A percentile compares a stretch with the other conserved stretches of the same genome.
phyloP scores from a whole-genome alignment of 2,329 filamentous ascomycete genomes.

The Aspergillus spinulosporus region DNA sequence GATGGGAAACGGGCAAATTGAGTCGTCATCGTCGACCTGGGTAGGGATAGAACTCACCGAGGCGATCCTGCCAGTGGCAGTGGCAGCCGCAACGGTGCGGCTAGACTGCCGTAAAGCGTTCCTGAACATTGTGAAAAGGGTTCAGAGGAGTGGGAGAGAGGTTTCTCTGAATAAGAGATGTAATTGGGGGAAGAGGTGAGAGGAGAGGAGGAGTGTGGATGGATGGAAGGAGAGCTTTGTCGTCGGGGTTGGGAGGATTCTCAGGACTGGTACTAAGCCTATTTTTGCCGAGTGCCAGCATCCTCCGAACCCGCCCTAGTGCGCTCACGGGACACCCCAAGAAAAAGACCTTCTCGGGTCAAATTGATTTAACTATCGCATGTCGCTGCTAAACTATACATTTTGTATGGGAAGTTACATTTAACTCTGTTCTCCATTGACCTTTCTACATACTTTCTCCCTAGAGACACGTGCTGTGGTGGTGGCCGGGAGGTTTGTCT shows the following conservation, averaged over 20 bases:
- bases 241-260: conserved; percentile 42
- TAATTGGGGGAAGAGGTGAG: conserved; percentile 43
- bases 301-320: conserved; percentile 44
- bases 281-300: conserved; percentile 39
- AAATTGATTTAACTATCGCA: neutral
- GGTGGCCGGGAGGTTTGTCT: conserved; percentile 16
- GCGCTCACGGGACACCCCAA: conserved; percentile 28
- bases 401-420: conserved; percentile 1
- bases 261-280: conserved; percentile 43
- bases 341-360: conserved; percentile 5
- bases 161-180: conserved; percentile 44
- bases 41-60: conserved; percentile 74
- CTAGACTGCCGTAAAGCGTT: conserved; percentile 96
- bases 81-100: conserved; percentile 90
- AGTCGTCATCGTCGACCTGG: conserved; percentile 37
- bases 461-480: neutral
- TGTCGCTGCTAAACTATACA: neutral
- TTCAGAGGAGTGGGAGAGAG: conserved; percentile 46
- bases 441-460: neutral
- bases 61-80: conserved; percentile 86
- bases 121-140: conserved; percentile 78
- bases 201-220: conserved; percentile 47
- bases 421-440: neutral
- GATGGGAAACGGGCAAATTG: conserved; percentile 34
- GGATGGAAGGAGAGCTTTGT: conserved; percentile 45